Evolutionary conservation across 805 yeast genomes (phyloP).

Genomic region (Priceomyces carsonii): DNA sequence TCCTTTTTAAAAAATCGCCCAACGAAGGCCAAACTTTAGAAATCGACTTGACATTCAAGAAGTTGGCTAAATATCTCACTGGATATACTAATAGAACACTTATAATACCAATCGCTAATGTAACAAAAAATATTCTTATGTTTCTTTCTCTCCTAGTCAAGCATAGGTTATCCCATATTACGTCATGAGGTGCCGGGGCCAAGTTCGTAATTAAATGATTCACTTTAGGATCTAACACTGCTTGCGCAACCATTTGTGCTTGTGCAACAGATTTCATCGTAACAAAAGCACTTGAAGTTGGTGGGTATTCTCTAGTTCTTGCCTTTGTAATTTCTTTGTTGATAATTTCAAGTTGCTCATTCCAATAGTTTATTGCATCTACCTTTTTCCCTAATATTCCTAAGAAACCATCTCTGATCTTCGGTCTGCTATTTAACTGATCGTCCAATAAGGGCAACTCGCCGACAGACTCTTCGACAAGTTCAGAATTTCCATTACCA

Average conservation of each 20-base stretch:
- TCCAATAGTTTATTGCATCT: constrained; percentile 80
- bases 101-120: constrained; percentile 63
- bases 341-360: constrained; percentile 63
- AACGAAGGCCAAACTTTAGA: constrained; percentile 79
- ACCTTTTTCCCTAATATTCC: constrained; percentile 69
- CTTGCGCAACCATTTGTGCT: constrained; percentile 96
- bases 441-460: constrained; percentile 27
- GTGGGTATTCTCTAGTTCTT: constrained; percentile 66
- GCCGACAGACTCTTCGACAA: constrained; percentile 11
- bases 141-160: constrained; percentile 73
- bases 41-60: constrained; percentile 77
- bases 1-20: constrained; percentile 63
- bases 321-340: constrained; percentile 72
- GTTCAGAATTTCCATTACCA: too few species aligned
- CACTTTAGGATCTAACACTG: constrained; percentile 87
- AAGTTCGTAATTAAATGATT: constrained; percentile 76
- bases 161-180: constrained; percentile 89
- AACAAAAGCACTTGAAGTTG: constrained; percentile 89
- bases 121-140: constrained; percentile 61
- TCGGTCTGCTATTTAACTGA: constrained; percentile 54
- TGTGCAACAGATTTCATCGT: constrained; percentile 95
- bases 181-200: constrained; percentile 97
- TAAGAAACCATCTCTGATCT: constrained; percentile 54
- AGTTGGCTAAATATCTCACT: constrained; percentile 79
- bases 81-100: constrained; percentile 80